Evolutionary conservation across 1,139 yeast genomes (phyloP).

Genomic region (Magnusiomyces starmeri): DNA sequence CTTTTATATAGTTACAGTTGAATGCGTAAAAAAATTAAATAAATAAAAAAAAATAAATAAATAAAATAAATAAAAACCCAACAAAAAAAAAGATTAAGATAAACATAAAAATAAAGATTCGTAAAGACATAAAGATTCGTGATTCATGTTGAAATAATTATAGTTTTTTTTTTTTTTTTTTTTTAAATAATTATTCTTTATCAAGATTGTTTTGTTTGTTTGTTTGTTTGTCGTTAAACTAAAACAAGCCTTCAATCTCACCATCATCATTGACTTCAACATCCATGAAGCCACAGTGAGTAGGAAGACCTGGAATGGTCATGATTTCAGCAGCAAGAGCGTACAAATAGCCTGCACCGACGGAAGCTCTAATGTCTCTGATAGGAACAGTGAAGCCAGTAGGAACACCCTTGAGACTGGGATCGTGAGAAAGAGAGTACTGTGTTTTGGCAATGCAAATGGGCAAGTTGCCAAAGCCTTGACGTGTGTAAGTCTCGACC

Average conservation of each 20-base stretch:
- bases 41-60: too few species aligned
- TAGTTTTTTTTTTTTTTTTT: neutral
- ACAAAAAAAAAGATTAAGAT: too few species aligned
- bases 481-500: conserved; percentile 74
- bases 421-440: conserved; percentile 92
- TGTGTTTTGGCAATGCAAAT: conserved; percentile 98
- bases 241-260: conserved; percentile 90
- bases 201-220: neutral
- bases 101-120: too few species aligned
- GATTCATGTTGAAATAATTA: neutral
- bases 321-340: conserved; percentile 96
- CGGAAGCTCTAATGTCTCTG: conserved; percentile 86
- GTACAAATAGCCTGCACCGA: conserved; percentile 94
- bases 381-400: conserved; percentile 91
- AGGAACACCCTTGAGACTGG: conserved; percentile 90
- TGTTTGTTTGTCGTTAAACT: conserved; percentile 19
- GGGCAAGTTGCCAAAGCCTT: conserved; percentile 89
- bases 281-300: conserved; percentile 94
- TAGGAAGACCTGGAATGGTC: conserved; percentile 96
- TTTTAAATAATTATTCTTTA: conserved; percentile 10
- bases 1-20: too few species aligned
- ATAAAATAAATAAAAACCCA: too few species aligned
- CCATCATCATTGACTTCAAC: conserved; percentile 92
- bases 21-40: too few species aligned
- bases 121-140: neutral